Base-by-base conservation (phyloP, 192 early-diverging fungal genomes). In the Umbelopsis vinacea region DNA sequence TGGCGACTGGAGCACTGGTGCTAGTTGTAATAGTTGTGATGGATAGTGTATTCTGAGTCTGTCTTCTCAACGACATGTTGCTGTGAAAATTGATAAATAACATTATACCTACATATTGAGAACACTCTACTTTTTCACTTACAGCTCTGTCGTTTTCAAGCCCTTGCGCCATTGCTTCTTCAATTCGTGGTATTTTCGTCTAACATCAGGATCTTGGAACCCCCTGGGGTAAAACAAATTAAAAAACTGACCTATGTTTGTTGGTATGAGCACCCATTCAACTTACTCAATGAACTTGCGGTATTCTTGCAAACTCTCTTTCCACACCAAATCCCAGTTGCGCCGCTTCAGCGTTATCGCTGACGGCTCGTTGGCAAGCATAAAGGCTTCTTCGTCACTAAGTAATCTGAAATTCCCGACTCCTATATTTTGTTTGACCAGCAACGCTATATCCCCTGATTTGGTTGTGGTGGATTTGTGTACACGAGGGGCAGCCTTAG, bases 141-240 rank as follows among this genome's bases (percentile, higher is more conserved):
- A 79, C 77, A 71, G 67, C 50, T 74, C 73, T 8, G 77, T 79
- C 10, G 77, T 79, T 43, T 48, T 35, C 4, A 79, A 70, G 9
- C 77, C 66, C 24, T 48, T 57, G 8, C 77, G 77, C 77, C 77
- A 79, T 60, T 50, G 24, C 38, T 71, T 73, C 40, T 79, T 74
- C 37, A 43, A 40, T 12, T 37, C 35, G 69, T 73, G 71, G 17
- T 74, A 74, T 23, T 55, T 46, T 24, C 74, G 33, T 38, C 69
- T 63, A 14, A 46, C 47, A 2, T 71, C n/a, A 24, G 26, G 66
- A 38, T 79, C 67, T 37, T 48, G 54, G 8, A 67, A 79, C 7
- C 66, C 66, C 33, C 77, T 79, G 43, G n/a, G 17, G 35, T 38
- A 19, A 33, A 38, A 66, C 66, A 52, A 66, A 11, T 10, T 15